A percentile compares a stretch with the other conserved stretches of the same genome.
Conservation (phyloP, 2,329 filamentous ascomycete species). For the Botrytis porri region DNA sequence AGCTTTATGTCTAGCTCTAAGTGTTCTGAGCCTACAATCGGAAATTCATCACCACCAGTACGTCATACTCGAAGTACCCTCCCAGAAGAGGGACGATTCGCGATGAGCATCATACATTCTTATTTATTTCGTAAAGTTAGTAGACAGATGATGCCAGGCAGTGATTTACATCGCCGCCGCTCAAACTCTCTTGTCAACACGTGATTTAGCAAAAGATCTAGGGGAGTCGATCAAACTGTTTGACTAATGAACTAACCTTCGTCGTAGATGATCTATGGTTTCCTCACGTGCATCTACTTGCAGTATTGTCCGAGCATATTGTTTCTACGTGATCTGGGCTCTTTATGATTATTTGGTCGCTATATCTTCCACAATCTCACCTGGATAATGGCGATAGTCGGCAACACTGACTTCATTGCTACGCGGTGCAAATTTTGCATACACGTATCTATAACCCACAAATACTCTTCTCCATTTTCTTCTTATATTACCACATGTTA, state of each 20-base stretch:
- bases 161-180: neutral
- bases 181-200: fast-evolving
- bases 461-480: fast-evolving
- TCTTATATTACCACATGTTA: neutral
- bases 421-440: neutral
- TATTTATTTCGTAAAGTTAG: neutral
- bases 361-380: neutral
- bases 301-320: neutral
- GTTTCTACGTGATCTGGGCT: neutral
- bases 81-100: too few species aligned
- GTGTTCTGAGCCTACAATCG: too few species aligned
- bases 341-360: neutral
- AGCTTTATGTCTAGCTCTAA: too few species aligned
- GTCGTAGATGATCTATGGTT: neutral
- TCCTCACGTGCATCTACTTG: neutral
- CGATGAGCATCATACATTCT: too few species aligned
- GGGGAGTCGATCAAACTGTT: neutral
- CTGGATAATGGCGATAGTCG: fast-evolving
- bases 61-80: too few species aligned
- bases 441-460: neutral
- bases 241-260: neutral
- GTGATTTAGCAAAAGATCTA: neutral
- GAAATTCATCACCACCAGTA: too few species aligned
- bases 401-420: neutral
- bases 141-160: neutral